Evolutionary conservation across 805 yeast genomes (phyloP).

Genomic region (Candida khao-thaluensis): DNA sequence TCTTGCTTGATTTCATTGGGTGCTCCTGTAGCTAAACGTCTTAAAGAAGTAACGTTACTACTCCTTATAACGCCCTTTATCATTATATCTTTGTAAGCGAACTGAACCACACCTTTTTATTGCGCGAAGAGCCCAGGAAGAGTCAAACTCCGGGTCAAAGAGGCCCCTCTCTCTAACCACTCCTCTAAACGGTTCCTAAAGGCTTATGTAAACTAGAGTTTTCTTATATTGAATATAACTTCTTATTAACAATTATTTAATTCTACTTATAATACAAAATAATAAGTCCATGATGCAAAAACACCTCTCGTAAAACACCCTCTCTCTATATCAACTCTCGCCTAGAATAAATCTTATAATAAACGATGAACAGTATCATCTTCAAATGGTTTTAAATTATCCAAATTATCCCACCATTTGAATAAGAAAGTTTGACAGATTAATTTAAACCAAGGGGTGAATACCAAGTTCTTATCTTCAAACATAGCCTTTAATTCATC

Average conservation of each 20-base stretch:
- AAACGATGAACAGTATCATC: slow-evolving; percentile 51
- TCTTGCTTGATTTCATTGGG: slow-evolving; percentile 3
- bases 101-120: slow-evolving; percentile 8
- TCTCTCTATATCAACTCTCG: too few relatives aligned
- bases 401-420: slow-evolving; percentile 88
- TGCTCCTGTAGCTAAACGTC: slow-evolving; percentile 21
- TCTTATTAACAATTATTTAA: not conserved
- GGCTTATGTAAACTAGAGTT: too few relatives aligned
- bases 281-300: not conserved
- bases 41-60: not conserved
- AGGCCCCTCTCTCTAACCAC: too few relatives aligned
- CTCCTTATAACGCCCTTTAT: slow-evolving; percentile 1
- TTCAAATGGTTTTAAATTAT: slow-evolving; percentile 50
- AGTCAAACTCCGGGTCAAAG: slow-evolving; percentile 8
- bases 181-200: too few relatives aligned
- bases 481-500: slow-evolving; percentile 75
- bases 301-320: too few relatives aligned
- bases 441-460: slow-evolving; percentile 98
- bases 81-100: slow-evolving; percentile 8
- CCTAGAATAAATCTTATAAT: too few relatives aligned
- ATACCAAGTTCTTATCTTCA: slow-evolving; percentile 57
- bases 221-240: too few relatives aligned
- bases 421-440: slow-evolving; percentile 89
- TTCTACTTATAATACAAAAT: not conserved
- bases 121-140: slow-evolving; percentile 5